These are phyloP conservation scores for Rhinocladiella similis DNA, from an alignment of 2,329 filamentous ascomycete species.

Conservation along the genomic window DNA sequence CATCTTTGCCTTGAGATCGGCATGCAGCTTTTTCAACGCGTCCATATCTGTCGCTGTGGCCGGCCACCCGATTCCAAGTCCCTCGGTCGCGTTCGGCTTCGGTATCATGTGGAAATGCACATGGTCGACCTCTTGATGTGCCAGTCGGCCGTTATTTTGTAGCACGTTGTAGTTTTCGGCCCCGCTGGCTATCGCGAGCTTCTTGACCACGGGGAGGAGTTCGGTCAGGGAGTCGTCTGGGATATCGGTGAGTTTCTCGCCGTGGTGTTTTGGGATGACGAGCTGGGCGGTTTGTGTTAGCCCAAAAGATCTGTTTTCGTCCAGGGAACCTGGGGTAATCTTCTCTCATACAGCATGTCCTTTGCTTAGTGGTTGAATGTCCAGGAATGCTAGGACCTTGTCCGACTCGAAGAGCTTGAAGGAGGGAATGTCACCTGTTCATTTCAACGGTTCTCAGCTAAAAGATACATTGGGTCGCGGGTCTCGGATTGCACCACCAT, in stretches of 20 bases:
- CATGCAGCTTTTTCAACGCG: slow-evolving; percentile 72
- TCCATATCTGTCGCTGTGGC: slow-evolving; percentile 75
- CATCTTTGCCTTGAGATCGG: slow-evolving; percentile 89
- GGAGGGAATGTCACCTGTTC: slow-evolving; percentile 84
- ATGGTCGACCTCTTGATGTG: slow-evolving; percentile 91
- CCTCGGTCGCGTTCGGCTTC: slow-evolving; percentile 82
- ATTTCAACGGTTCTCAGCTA: not conserved
- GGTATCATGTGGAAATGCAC: slow-evolving; percentile 98
- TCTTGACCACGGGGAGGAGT: slow-evolving; percentile 84
- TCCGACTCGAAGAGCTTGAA: slow-evolving; percentile 96
- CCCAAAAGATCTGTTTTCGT: too few relatives aligned
- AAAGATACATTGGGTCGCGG: too few relatives aligned
- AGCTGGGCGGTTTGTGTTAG: slow-evolving; percentile 58
- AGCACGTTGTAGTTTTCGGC: slow-evolving; percentile 86
- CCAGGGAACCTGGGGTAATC: too few relatives aligned
- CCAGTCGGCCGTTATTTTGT: slow-evolving; percentile 91
- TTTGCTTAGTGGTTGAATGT: slow-evolving; percentile 84
- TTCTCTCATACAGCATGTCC: slow-evolving; percentile 74
- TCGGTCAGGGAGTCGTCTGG: slow-evolving; percentile 84
- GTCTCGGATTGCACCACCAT: too few relatives aligned
- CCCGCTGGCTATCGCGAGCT: slow-evolving; percentile 74
- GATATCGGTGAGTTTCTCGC: slow-evolving; percentile 86
- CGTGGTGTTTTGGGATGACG: slow-evolving; percentile 93
- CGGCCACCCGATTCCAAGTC: slow-evolving; percentile 79
- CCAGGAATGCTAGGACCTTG: slow-evolving; percentile 91